A percentile compares a stretch with the other conserved stretches of the same genome.
Conservation (phyloP, 495 filamentous ascomycete genomes). For the Daldinia vernicosa region DNA sequence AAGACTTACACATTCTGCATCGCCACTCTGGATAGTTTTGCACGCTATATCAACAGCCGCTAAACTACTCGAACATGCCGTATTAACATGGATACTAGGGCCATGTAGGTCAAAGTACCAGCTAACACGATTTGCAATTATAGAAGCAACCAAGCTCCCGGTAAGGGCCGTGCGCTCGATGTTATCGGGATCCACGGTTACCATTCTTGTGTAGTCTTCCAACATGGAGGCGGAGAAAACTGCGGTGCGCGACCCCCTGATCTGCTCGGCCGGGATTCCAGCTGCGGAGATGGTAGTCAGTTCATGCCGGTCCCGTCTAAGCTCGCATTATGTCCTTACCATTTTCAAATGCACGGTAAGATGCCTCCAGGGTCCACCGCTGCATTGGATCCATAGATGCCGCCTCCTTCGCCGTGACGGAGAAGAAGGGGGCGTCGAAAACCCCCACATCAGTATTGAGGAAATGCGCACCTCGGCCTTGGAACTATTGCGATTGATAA, state of each 20-base stretch:
- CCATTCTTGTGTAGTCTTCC: slow-evolving; percentile 37
- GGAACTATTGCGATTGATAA: slow-evolving; percentile 5
- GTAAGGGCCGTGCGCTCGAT: slow-evolving; percentile 1
- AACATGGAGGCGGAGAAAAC: slow-evolving; percentile 35
- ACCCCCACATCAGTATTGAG: slow-evolving; percentile 50
- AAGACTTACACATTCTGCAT: slow-evolving; percentile 24
- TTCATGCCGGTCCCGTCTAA: not conserved
- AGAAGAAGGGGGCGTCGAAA: slow-evolving; percentile 65
- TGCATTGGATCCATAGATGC: slow-evolving; percentile 45
- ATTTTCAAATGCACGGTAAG: slow-evolving; percentile 62
- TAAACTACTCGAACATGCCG: slow-evolving; percentile 74
- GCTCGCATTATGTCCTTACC: slow-evolving; percentile 21
- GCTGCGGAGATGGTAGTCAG: slow-evolving; percentile 27
- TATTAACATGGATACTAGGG: slow-evolving; percentile 38
- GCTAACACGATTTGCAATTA: slow-evolving; percentile 21
- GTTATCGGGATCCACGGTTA: slow-evolving; percentile 32
- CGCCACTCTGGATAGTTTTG: slow-evolving; percentile 70
- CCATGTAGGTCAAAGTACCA: slow-evolving; percentile 33
- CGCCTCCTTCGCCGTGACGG: slow-evolving; percentile 62
- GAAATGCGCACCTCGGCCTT: slow-evolving; percentile 10
- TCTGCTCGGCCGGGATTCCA: slow-evolving; percentile 35
- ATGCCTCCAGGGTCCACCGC: slow-evolving; percentile 57
- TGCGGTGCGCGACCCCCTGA: slow-evolving; percentile 31
- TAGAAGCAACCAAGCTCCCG: not conserved
- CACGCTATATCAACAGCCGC: slow-evolving; percentile 72